Conservation (phyloP, 306 rosid species). For the Dicorynia guianensis region DNA sequence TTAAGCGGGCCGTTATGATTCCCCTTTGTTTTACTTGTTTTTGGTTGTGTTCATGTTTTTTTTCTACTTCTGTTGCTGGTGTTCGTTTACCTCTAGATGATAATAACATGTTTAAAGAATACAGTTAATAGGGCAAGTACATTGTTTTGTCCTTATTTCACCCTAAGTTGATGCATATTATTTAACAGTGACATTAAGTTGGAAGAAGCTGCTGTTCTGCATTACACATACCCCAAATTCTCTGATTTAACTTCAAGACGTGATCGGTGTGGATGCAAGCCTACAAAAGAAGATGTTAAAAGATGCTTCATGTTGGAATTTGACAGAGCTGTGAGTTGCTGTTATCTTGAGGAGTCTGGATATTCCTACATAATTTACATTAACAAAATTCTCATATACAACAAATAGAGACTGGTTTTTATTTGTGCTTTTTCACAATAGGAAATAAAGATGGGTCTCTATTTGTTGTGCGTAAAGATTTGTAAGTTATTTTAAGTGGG, state of each 20-base stretch:
- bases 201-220: conserved; percentile 72
- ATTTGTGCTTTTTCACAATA: no score
- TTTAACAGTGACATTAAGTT: conserved; percentile 54
- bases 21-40: neutral
- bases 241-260: conserved; percentile 75
- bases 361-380: no score
- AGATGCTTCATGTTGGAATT: conserved; percentile 77
- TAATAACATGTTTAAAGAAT: conserved; percentile 7
- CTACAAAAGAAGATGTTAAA: conserved; percentile 72
- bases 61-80: neutral
- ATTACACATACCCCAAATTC: conserved; percentile 65
- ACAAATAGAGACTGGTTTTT: no score
- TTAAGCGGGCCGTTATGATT: conserved; percentile 13
- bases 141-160: conserved; percentile 23
- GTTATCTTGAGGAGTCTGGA: no score
- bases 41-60: conserved; percentile 21
- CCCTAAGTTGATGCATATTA: conserved; percentile 26
- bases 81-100: conserved; percentile 18
- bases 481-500: no score
- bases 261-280: conserved; percentile 70
- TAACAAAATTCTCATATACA: no score
- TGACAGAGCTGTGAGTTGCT: conserved; percentile 64
- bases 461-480: no score
- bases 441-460: no score
- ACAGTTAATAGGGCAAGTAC: conserved; percentile 14